Conservation (phyloP, 2,329 filamentous ascomycete species). For the Rhynchosporium graminicola region DNA sequence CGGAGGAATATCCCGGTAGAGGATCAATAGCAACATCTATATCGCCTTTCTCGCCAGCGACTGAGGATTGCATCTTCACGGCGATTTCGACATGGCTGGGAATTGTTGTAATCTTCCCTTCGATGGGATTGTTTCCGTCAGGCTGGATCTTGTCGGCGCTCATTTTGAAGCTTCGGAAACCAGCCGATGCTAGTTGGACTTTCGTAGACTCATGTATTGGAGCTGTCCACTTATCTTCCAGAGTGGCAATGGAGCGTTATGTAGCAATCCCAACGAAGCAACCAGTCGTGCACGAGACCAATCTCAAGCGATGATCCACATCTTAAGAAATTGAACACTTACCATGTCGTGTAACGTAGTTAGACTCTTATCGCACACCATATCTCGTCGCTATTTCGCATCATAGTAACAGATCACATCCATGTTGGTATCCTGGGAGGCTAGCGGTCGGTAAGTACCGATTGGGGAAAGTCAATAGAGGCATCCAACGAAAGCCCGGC, state of each 20-base stretch:
- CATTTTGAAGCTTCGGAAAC: not conserved
- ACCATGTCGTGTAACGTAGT: not conserved
- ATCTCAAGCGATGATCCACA: not conserved
- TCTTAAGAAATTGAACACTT: not conserved
- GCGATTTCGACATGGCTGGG: constrained; percentile 39
- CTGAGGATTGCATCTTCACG: constrained; percentile 37
- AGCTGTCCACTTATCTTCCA: too few species aligned
- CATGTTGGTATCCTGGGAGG: too few species aligned
- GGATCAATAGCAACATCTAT: constrained; percentile 33
- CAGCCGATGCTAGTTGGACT: not conserved
- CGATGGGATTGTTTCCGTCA: constrained; percentile 37
- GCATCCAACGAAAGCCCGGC: too few species aligned
- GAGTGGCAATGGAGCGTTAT: not conserved
- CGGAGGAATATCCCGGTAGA: constrained; percentile 23
- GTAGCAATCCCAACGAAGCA: not conserved
- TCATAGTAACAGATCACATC: not conserved
- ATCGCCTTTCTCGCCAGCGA: constrained; percentile 15
- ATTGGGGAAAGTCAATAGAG: too few species aligned
- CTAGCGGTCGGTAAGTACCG: too few species aligned
- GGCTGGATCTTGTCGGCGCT: constrained; percentile 28
- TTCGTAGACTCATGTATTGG: not conserved
- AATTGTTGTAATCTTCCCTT: constrained; percentile 38
- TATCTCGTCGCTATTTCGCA: not conserved
- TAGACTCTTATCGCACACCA: constrained; percentile 9
- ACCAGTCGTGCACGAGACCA: not conserved